Percentiles rank a stretch among this genome's conserved stretches.
Evolutionary conservation across 352 stramenopile genomes (phyloP).

Genomic region (Phytopythium oedochilum): DNA sequence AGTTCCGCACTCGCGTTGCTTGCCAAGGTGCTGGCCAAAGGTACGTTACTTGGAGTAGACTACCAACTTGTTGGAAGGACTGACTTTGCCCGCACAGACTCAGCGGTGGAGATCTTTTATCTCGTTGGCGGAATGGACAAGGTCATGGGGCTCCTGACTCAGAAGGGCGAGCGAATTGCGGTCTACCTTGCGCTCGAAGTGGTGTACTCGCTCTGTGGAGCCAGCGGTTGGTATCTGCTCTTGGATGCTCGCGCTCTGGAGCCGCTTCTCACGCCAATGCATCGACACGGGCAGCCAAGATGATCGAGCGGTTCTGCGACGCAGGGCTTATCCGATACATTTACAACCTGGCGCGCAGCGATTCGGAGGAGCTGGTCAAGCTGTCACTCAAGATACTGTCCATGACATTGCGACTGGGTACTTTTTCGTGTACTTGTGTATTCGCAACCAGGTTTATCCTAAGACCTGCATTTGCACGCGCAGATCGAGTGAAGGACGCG

Average conservation of each 20-base stretch:
- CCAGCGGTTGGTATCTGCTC: slow-evolving; percentile 28
- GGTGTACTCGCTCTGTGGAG: slow-evolving; percentile 41
- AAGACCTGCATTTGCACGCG: not conserved
- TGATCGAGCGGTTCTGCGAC: slow-evolving; percentile 38
- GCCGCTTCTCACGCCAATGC: not conserved
- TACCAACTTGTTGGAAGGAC: not conserved
- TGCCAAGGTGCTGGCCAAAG: slow-evolving; percentile 36
- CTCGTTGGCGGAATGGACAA: slow-evolving; percentile 43
- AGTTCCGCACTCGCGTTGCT: slow-evolving; percentile 46
- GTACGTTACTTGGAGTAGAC: slow-evolving; percentile 10
- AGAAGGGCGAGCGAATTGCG: slow-evolving; percentile 11
- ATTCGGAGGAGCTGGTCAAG: slow-evolving; percentile 28
- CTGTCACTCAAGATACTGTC: slow-evolving; percentile 48
- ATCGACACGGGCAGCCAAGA: slow-evolving; percentile 15
- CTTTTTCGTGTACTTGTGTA: not conserved
- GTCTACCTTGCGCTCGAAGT: slow-evolving; percentile 45
- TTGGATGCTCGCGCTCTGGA: not conserved
- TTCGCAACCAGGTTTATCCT: too few relatives aligned
- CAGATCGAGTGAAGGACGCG: slow-evolving; percentile 22
- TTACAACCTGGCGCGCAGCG: slow-evolving; percentile 21
- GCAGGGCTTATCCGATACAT: slow-evolving; percentile 37
- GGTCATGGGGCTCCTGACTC: slow-evolving; percentile 30
- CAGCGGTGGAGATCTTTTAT: slow-evolving; percentile 42
- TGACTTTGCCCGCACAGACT: slow-evolving; percentile 15
- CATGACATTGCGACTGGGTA: slow-evolving; percentile 43